Base-by-base conservation (phyloP, 306 rosid species). In the Potentilla sterilis region DNA sequence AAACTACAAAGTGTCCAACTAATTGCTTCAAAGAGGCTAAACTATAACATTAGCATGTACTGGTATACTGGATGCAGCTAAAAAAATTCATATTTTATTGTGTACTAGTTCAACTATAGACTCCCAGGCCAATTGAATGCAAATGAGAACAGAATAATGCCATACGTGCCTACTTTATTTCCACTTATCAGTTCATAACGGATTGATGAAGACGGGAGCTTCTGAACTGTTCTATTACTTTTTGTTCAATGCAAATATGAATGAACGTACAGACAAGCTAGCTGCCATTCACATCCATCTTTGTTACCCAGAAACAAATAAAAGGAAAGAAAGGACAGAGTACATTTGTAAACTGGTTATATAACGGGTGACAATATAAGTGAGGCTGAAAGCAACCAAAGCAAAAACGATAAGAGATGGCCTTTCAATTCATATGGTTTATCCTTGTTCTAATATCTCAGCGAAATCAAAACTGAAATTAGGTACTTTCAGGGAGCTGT, bases 341-440 rank as follows among this genome's bases (percentile, higher is more conserved):
- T 41, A 46, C 79, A 43, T 72, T 79, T 41, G 72, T 74, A 48
- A 55, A 7, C 49, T 69, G 79, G 35, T 75, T 54, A 67, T 22
- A 32, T 22, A 54, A 47, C 48, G 70, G 67, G 79, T 70, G 72
- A 74, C 78, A 70, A 51, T 9, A 72, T 55, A 76, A 78, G 37
- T 79, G 72, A 75, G 21, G 47, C 48, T 40, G 77, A 77, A 44
- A 67, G 67, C 77, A 75, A 79, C 72, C 73, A 62, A 82, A 70
- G 54, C 41, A 65, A 75, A 75, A 61, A 62, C 34, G 19, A 28
- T 54, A 38, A 63, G 48, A 40, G 67, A 43, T 74, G 77, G 66
- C 74, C 55, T 76, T 49, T 70, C 75, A 72, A 8, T 58, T 65
- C 47, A 51, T 24, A 4, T 61, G 74, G 81, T 75, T 52, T 67